phyloP scores from a whole-genome alignment of 164 flowering plant genomes.

The Chloranthus sessilifolius region DNA sequence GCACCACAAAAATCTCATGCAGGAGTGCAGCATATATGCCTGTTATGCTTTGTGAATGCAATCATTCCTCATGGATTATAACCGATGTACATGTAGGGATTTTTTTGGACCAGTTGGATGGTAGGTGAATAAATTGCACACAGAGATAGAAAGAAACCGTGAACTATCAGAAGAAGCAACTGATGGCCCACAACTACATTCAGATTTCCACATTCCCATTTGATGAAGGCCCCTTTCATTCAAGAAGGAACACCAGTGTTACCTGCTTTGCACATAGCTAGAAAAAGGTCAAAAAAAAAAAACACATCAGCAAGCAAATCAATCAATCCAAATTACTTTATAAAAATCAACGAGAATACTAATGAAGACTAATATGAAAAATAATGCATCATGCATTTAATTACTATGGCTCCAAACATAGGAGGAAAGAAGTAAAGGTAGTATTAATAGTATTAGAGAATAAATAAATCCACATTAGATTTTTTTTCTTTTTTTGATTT shows the following conservation, averaged over 20 bases:
- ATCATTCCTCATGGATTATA: background rate
- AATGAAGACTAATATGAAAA: too few species aligned
- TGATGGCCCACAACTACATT: slow-evolving; percentile 55
- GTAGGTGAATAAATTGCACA: too few species aligned
- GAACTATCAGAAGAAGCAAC: slow-evolving; percentile 21
- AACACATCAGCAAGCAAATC: background rate
- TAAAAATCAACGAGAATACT: too few species aligned
- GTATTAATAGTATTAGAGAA: too few species aligned
- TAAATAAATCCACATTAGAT: too few species aligned
- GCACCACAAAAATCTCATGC: too few species aligned
- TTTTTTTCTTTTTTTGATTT: too few species aligned
- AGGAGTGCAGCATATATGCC: background rate
- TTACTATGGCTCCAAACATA: too few species aligned
- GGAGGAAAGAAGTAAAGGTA: too few species aligned
- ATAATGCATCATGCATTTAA: too few species aligned
- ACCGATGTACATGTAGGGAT: background rate
- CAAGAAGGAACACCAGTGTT: slow-evolving; percentile 68
- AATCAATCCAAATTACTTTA: too few species aligned
- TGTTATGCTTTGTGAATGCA: background rate
- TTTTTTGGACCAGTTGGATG: background rate
- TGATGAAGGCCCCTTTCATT: slow-evolving; percentile 47
- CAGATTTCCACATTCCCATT: slow-evolving; percentile 75
- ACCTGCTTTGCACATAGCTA: slow-evolving; percentile 47
- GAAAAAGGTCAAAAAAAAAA: background rate
- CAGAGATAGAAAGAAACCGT: slow-evolving; percentile 30